Base-by-base conservation (phyloP, 495 filamentous ascomycete species). In the Penicillium coprophilum region DNA sequence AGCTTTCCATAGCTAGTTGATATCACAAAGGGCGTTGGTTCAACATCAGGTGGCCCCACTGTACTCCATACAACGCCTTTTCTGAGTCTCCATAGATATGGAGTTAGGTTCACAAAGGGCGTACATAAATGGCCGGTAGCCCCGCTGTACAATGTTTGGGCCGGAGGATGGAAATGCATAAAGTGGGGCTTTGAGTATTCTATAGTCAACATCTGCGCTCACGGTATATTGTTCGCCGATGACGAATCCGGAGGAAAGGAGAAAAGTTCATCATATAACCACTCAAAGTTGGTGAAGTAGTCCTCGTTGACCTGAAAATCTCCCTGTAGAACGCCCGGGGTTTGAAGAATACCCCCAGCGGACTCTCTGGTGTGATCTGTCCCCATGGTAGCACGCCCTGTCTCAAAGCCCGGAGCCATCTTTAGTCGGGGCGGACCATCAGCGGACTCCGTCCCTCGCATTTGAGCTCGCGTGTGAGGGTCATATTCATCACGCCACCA, bases 401-500 rank as follows among this genome's bases (percentile, higher is more conserved):
- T 19, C 56, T 59, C 38, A 4, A 28, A 19, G 3, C 38, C 47
- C 31, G 61, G 23, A 50, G 17, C 30, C 24, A 28, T 32, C 3
- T 17, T 59, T 50, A 10, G 50, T 53, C 21, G n/a, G 50, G 30
- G 28, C 20, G 44, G 43, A 60, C 65, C 64, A 19, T 65, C 65
- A 7, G 48, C 19, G 9, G 50, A 54, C 6, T 63, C 67, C 6
- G 50, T 49, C 0, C 58, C 52, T 13, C 54, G 44, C 10, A 50
- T 34, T 41, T 55, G 47, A 11, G 43, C 15, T 23, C 69, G 61
- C 15, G 64, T 59, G 12, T 69, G 66, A 5, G 67, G 61, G 46
- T 74, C 73, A 45, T 71, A 78, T 53, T 80, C 78, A 53, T 79
- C 74, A 17, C 73, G 67, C 75, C 74, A 81, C 77, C 77, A 80